These are phyloP conservation scores for Dactylellina drechsleri DNA, from an alignment of 2,329 filamentous ascomycete species.

Conservation along the genomic window DNA sequence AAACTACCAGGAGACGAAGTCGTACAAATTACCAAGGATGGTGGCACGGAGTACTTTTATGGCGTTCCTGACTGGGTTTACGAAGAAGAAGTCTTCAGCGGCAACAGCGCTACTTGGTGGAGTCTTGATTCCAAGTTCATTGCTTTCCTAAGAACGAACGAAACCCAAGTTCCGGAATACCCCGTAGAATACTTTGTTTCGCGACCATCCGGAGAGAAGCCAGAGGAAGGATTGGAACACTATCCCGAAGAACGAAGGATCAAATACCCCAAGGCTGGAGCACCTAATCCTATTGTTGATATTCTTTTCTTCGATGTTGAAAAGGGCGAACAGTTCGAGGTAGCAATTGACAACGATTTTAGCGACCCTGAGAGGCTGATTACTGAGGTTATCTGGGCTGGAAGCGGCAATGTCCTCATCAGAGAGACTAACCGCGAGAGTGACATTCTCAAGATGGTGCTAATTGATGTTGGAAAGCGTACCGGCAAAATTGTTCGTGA, in stretches of 20 bases:
- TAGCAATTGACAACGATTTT: constrained; percentile 81
- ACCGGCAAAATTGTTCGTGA: constrained; percentile 81
- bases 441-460: constrained; percentile 84
- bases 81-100: constrained; percentile 83
- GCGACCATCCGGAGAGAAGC: constrained; percentile 78
- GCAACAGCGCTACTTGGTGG: constrained; percentile 93
- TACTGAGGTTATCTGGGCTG: constrained; percentile 92
- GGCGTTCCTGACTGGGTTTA: constrained; percentile 98
- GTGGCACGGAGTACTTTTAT: constrained; percentile 89
- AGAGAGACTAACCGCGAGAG: constrained; percentile 95
- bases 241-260: constrained; percentile 92
- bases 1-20: constrained; percentile 71
- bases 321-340: constrained; percentile 79
- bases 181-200: constrained; percentile 93
- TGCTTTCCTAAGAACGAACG: constrained; percentile 92
- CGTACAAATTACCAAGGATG: constrained; percentile 82
- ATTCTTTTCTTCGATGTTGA: constrained; percentile 87
- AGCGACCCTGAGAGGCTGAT: constrained; percentile 84
- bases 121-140: constrained; percentile 87
- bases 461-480: constrained; percentile 80
- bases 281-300: constrained; percentile 89
- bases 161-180: constrained; percentile 88
- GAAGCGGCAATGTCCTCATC: constrained; percentile 79
- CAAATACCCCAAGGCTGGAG: constrained; percentile 96
- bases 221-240: constrained; percentile 77